These are phyloP conservation scores for Colletotrichum theobromicola DNA, from an alignment of 2,329 filamentous ascomycete species.

Conservation along the genomic window DNA sequence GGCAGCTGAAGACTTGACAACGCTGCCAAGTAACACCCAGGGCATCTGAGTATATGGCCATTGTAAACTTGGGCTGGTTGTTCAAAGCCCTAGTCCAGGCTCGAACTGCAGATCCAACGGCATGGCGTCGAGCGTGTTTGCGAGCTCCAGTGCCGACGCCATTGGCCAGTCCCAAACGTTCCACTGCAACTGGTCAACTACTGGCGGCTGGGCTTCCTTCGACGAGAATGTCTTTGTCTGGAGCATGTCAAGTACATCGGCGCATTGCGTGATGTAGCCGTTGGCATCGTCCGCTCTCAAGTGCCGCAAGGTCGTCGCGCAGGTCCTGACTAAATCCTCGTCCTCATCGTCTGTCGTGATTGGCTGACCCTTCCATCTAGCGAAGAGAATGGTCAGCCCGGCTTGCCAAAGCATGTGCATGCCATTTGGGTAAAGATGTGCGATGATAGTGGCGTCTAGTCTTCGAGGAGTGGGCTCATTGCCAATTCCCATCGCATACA, in stretches of 20 bases:
- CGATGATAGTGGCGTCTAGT: background rate
- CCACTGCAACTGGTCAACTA: slow-evolving; percentile 26
- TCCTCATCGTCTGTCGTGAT: slow-evolving; percentile 14
- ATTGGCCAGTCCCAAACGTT: slow-evolving; percentile 33
- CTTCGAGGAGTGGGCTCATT: background rate
- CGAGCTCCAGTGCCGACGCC: slow-evolving; percentile 28
- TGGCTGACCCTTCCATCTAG: slow-evolving; percentile 25
- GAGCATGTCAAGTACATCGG: slow-evolving; percentile 25
- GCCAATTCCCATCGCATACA: background rate
- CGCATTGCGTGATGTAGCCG: slow-evolving; percentile 21
- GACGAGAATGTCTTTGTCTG: slow-evolving; percentile 24
- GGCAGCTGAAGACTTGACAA: background rate
- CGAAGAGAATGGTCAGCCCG: slow-evolving; percentile 27
- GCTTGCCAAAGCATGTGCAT: slow-evolving; percentile 31
- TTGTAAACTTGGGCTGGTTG: background rate
- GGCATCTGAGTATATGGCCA: background rate
- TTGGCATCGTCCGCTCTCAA: slow-evolving; percentile 20
- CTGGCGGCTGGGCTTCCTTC: background rate
- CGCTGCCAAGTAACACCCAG: background rate
- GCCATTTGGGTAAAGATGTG: slow-evolving; percentile 27
- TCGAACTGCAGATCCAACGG: slow-evolving; percentile 24
- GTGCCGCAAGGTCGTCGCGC: slow-evolving; percentile 14
- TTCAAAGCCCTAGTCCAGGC: background rate
- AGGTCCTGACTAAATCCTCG: slow-evolving; percentile 18
- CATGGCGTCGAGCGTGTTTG: slow-evolving; percentile 27